These are phyloP conservation scores for Heterobasidion parviporum DNA, from an alignment of 1,284 basidiomycete genomes.

Conservation along the genomic window DNA sequence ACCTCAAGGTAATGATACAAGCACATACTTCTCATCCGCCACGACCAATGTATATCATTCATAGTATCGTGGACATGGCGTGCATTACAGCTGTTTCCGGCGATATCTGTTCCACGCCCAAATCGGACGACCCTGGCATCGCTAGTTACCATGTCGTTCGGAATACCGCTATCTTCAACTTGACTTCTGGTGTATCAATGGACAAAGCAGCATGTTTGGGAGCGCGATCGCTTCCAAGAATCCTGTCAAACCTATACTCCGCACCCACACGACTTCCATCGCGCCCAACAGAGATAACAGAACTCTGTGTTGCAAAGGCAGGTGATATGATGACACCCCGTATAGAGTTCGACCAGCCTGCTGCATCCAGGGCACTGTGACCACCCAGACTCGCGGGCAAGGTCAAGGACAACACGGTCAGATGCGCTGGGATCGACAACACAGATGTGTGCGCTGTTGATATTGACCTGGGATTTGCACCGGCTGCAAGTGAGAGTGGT, in stretches of 20 bases:
- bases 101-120: no score
- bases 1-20: no score
- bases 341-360: constrained; percentile 31
- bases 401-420: constrained; percentile 22
- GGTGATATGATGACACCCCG: constrained; percentile 39
- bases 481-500: constrained; percentile 16
- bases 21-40: no score
- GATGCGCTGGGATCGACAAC: neutral
- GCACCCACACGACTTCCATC: constrained; percentile 35
- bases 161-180: no score
- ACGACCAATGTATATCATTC: no score
- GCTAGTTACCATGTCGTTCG: no score
- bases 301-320: constrained; percentile 36
- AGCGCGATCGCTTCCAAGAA: no score
- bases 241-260: neutral
- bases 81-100: no score
- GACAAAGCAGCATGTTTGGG: no score
- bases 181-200: no score
- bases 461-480: neutral
- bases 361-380: constrained; percentile 33
- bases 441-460: neutral
- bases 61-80: no score
- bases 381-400: constrained; percentile 23
- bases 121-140: no score
- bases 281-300: constrained; percentile 32